These are phyloP conservation scores for Scleroderma citrinum DNA, from an alignment of 768 basidiomycete species.

Conservation along the genomic window DNA sequence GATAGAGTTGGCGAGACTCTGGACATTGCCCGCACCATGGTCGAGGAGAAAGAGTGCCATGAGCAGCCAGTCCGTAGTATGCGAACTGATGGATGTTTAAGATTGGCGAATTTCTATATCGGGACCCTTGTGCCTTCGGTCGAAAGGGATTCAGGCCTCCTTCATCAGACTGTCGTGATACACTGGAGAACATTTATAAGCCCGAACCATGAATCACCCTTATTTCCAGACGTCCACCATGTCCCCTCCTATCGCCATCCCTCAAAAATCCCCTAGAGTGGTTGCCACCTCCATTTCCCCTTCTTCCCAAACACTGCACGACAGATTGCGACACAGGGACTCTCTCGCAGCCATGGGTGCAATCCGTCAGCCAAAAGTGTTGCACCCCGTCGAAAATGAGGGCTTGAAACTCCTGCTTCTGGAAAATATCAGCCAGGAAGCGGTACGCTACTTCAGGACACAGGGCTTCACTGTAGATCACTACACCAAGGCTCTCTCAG, in stretches of 20 bases:
- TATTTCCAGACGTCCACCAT: slow-evolving; percentile 29
- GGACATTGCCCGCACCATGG: slow-evolving; percentile 94
- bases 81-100: not conserved
- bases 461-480: slow-evolving; percentile 94
- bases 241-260: slow-evolving; percentile 45
- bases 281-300: slow-evolving; percentile 55
- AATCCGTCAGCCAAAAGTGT: slow-evolving; percentile 57
- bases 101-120: slow-evolving; percentile 3
- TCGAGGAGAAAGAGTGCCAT: slow-evolving; percentile 85
- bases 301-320: slow-evolving; percentile 35
- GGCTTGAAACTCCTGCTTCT: slow-evolving; percentile 78
- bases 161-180: not conserved
- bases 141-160: not conserved
- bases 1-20: slow-evolving; percentile 90
- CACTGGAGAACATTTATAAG: not conserved
- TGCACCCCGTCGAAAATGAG: slow-evolving; percentile 80
- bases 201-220: slow-evolving; percentile 11
- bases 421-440: slow-evolving; percentile 93
- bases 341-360: slow-evolving; percentile 27
- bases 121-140: slow-evolving; percentile 4
- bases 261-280: slow-evolving; percentile 20
- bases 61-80: too few species aligned
- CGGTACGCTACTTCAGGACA: slow-evolving; percentile 69
- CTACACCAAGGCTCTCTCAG: slow-evolving; percentile 76
- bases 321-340: slow-evolving; percentile 38